Evolutionary conservation across 2,329 filamentous ascomycete genomes (phyloP), one percentile per base, ranked within the genome.

Genomic region (Ilyonectria robusta): DNA sequence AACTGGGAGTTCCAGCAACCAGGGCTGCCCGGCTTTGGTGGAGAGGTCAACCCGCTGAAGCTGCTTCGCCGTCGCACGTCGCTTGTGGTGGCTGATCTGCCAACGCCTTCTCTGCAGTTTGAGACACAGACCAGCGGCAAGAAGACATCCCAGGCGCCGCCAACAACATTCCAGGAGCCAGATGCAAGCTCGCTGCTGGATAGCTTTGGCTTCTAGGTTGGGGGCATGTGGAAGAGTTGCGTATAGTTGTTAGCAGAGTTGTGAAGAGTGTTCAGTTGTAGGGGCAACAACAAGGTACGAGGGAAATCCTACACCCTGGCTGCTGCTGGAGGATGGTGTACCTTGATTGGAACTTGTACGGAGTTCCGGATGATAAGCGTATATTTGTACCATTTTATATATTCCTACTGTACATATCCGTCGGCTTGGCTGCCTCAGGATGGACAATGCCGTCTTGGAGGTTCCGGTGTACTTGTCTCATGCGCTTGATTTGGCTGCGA

Each of bases 111-210:
- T 26, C 72, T 84, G 56, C 81, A 84, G 26, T 74, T 80, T 4
- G 82, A 84, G 35, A 81, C 82, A 76, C 84, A 78, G 76, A 81
- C 48, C 23, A 66, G 66, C 29, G 77, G 53, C 83, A 77, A 71
- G 59, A 85, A 76, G 37, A 71, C 80, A 73, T 80, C 81, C 29
- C 87, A 91, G 75, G 86, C 88, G 15, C 86, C 91, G 17, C 90
- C 94, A 1, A 94, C 92, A 21, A 90, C 92, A 69, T 98, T 98
- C 78, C 88, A 97, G 74, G 96, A 99, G 80, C 96, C 96, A n/a
- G 94, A 97, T 82, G 88, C 93, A 31, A 94, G 89, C 78, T 95
- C 94, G 66, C 82, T 99, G 77, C 85, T 98, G 74, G 95, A 98
- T 84, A 95, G 89, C 79, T 98, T 98, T 86, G 95, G 95, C 1